Evolutionary conservation across 2,329 filamentous ascomycete species (phyloP).

Genomic region (Trichoderma sp.): DNA sequence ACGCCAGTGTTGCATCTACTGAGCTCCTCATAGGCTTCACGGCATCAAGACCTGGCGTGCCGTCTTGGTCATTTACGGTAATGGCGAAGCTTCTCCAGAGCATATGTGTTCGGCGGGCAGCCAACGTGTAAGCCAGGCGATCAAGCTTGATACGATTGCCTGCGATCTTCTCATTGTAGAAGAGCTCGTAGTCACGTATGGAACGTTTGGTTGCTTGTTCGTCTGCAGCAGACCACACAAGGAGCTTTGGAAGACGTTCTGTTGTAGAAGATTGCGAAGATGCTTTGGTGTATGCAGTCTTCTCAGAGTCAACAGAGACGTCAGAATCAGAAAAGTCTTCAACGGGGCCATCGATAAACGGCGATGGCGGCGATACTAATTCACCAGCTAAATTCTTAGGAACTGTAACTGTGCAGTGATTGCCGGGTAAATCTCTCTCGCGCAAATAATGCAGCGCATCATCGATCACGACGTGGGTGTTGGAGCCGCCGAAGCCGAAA

Average conservation of each 20-base stretch:
- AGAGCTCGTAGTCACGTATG: not conserved
- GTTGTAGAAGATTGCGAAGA: not conserved
- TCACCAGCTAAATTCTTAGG: not conserved
- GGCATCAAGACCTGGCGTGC: not conserved
- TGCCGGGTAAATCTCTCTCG: not conserved
- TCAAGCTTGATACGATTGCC: not conserved
- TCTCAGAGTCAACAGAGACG: not conserved
- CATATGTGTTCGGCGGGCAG: conserved; percentile 34
- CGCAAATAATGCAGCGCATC: conserved; percentile 23
- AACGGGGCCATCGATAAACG: not conserved
- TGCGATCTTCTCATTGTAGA: not conserved
- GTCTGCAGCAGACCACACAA: conserved; percentile 11
- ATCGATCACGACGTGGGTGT: conserved; percentile 50
- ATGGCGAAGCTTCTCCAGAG: conserved; percentile 21
- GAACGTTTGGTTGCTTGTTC: not conserved
- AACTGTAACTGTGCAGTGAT: conserved; percentile 7
- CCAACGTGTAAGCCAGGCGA: conserved; percentile 13
- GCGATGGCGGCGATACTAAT: not conserved
- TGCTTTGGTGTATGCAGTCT: not conserved
- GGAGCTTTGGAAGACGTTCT: not conserved
- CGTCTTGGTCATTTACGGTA: not conserved
- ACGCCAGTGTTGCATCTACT: conserved; percentile 12
- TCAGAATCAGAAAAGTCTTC: not conserved
- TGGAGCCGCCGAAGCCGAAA: conserved; percentile 55
- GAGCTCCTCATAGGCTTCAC: conserved; percentile 13